Conservation (phyloP, 148 eudicot species). For the Fagopyrum tataricum region DNA sequence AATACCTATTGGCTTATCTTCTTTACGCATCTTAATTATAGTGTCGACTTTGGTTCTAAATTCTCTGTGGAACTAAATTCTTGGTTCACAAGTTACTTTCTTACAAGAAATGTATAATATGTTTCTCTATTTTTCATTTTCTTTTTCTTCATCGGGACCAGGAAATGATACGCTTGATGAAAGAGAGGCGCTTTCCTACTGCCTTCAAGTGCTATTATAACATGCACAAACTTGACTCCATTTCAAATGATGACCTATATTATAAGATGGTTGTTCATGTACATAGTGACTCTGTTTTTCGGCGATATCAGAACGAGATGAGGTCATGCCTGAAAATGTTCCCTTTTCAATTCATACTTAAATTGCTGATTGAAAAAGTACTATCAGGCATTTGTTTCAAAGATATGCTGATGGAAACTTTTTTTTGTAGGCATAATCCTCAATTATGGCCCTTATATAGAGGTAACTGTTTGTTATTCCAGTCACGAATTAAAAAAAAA, state of each 20-base stretch:
- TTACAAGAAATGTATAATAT: not conserved
- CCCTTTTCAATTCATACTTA: not conserved
- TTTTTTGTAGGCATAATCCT: constrained; percentile 58
- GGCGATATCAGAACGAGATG: constrained; percentile 93
- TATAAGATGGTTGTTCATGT: constrained; percentile 94
- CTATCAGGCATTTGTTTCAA: constrained; percentile 11
- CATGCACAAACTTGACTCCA: constrained; percentile 51
- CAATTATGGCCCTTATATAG: constrained; percentile 89
- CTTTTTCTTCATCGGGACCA: constrained; percentile 21
- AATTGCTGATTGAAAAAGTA: not conserved
- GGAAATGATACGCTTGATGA: constrained; percentile 91
- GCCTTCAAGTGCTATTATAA: constrained; percentile 80
- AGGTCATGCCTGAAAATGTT: constrained; percentile 35
- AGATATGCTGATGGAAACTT: constrained; percentile 16
- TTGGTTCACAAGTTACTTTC: constrained; percentile 7
- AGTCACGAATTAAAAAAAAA: not conserved
- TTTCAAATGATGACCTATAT: constrained; percentile 49
- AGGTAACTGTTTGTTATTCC: constrained; percentile 39
- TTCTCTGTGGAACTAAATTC: no score
- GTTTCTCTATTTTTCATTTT: not conserved
- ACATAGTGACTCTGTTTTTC: constrained; percentile 67
- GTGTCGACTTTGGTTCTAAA: no score
- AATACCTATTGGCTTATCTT: not conserved
- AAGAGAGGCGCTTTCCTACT: constrained; percentile 63
- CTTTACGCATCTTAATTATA: not conserved